These are phyloP conservation scores for Vicia sativa DNA, from an alignment of 306 rosid species.

Conservation along the genomic window DNA sequence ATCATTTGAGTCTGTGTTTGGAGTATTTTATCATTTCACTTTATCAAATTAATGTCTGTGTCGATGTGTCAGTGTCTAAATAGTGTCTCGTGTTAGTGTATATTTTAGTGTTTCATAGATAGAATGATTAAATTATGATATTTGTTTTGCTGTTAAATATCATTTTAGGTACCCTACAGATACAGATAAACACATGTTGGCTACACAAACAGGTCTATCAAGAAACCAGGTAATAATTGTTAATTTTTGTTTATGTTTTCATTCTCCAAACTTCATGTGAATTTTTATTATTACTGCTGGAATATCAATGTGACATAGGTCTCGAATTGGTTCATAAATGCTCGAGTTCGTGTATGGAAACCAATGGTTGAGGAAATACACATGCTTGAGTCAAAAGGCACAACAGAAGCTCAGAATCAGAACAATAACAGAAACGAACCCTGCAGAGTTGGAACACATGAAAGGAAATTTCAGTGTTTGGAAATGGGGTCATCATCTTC, in stretches of 20 bases:
- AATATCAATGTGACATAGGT: constrained; percentile 54
- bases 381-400: constrained; percentile 77
- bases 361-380: constrained; percentile 99
- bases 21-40: background rate
- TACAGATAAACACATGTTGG: constrained; percentile 96
- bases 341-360: constrained; percentile 95
- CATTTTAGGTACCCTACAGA: constrained; percentile 91
- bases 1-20: background rate
- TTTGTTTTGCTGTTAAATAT: constrained; percentile 26
- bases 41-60: background rate
- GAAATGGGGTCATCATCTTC: constrained; percentile 45
- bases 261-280: background rate
- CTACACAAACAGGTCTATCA: constrained; percentile 91
- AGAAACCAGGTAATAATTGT: constrained; percentile 76
- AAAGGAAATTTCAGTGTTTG: constrained; percentile 46
- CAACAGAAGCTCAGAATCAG: constrained; percentile 33
- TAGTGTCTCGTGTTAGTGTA: background rate
- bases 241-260: constrained; percentile 5
- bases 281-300: background rate
- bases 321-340: constrained; percentile 97
- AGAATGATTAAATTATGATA: constrained; percentile 9
- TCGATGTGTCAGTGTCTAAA: background rate
- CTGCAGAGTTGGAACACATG: constrained; percentile 5
- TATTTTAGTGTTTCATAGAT: background rate
- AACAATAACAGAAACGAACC: constrained; percentile 37